A percentile compares a stretch with the other conserved stretches of the same genome.
phyloP scores from a whole-genome alignment of 2,329 filamentous ascomycete genomes.

The Fusarium sp. region DNA sequence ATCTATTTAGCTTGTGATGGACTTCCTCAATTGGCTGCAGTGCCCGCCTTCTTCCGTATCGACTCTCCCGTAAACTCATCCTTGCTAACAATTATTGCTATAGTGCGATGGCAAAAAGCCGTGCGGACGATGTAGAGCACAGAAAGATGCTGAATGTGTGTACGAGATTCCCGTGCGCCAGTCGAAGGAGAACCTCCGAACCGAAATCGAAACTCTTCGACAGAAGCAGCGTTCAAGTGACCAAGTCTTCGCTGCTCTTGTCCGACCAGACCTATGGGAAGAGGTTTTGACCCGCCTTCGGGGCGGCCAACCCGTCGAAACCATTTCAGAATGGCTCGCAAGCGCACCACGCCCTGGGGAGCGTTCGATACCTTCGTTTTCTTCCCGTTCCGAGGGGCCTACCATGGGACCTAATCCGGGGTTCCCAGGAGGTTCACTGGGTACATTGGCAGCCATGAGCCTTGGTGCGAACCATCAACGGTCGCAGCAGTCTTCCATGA shows the following conservation, averaged over 20 bases:
- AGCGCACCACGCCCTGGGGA: conserved; percentile 45
- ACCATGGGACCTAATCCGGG: conserved; percentile 37
- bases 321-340: conserved; percentile 64
- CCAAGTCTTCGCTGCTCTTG: conserved; percentile 64
- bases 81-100: conserved; percentile 22
- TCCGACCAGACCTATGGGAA: conserved; percentile 60
- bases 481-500: conserved; percentile 45
- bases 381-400: conserved; percentile 23
- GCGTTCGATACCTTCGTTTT: conserved; percentile 44
- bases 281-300: conserved; percentile 64
- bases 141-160: conserved; percentile 65
- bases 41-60: neutral
- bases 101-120: conserved; percentile 69
- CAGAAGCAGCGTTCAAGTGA: conserved; percentile 64
- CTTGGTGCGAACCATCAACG: conserved; percentile 44
- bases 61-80: neutral
- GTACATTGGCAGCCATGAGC: conserved; percentile 45
- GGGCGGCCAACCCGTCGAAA: conserved; percentile 62
- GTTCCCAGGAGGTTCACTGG: conserved; percentile 44
- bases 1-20: neutral
- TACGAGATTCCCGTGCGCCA: conserved; percentile 72
- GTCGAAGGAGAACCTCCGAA: conserved; percentile 69
- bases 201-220: conserved; percentile 67
- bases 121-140: conserved; percentile 63
- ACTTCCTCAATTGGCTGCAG: neutral